A percentile compares a stretch with the other conserved stretches of the same genome.
These are phyloP conservation scores for Neurospora hispaniola DNA, from an alignment of 495 filamentous ascomycete species.

Conservation along the genomic window DNA sequence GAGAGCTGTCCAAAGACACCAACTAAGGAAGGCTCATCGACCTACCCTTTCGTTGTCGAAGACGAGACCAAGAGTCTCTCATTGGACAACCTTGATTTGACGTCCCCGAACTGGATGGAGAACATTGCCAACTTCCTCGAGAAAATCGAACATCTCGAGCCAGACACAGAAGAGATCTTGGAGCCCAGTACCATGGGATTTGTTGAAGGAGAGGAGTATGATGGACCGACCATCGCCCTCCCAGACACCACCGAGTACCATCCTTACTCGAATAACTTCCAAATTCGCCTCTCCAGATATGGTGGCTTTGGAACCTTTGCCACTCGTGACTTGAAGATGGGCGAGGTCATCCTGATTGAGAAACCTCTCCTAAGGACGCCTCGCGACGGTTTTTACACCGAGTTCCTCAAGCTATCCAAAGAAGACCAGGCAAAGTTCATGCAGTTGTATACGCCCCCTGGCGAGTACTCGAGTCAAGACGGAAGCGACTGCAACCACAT, in stretches of 20 bases:
- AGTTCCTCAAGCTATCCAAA: conserved; percentile 10
- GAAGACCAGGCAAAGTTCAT: conserved; percentile 4
- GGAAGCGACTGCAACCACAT: neutral
- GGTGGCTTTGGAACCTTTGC: conserved; percentile 27
- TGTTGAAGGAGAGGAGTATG: neutral
- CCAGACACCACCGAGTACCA: neutral
- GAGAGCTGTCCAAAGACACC: neutral
- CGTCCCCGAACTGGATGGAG: neutral
- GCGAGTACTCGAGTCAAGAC: neutral
- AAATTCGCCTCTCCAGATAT: conserved; percentile 12
- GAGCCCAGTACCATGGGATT: neutral
- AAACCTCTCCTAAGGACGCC: conserved; percentile 12
- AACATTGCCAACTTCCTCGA: neutral
- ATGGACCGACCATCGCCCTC: neutral
- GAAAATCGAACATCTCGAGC: neutral
- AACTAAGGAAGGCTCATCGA: neutral
- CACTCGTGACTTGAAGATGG: conserved; percentile 10
- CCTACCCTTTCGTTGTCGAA: neutral
- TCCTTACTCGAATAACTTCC: conserved; percentile 4
- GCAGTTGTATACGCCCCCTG: neutral
- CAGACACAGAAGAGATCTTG: neutral
- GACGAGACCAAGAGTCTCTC: neutral
- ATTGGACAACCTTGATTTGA: neutral
- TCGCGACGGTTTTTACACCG: conserved; percentile 2
- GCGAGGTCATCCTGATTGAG: conserved; percentile 20